These are phyloP conservation scores for Pseudonitzschia delicatissima DNA, from an alignment of 108 stramenopile species.

Conservation along the genomic window DNA sequence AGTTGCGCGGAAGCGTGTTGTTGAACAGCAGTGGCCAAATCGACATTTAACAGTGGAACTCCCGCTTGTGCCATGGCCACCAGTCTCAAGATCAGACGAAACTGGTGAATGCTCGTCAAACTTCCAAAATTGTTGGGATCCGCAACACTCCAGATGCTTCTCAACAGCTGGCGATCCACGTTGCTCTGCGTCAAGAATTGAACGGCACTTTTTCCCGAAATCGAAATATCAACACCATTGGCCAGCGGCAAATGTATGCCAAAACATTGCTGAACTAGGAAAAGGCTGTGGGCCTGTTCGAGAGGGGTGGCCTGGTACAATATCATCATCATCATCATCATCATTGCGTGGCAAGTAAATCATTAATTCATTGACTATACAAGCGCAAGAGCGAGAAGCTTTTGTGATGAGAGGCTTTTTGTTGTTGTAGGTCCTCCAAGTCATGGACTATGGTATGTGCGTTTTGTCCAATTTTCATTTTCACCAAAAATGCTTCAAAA, in stretches of 20 bases:
- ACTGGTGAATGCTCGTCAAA: slow-evolving; percentile 40
- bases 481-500: too few species aligned
- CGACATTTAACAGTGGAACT: slow-evolving; percentile 14
- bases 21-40: slow-evolving; percentile 9
- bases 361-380: too few species aligned
- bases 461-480: too few species aligned
- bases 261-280: slow-evolving; percentile 48
- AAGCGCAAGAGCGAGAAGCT: too few species aligned
- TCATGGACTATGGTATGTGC: too few species aligned
- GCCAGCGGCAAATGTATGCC: slow-evolving; percentile 16
- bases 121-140: slow-evolving; percentile 58
- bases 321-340: not conserved
- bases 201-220: slow-evolving; percentile 58
- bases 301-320: slow-evolving; percentile 49
- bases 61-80: slow-evolving; percentile 62
- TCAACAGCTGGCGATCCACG: slow-evolving; percentile 47
- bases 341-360: not conserved
- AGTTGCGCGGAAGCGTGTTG: slow-evolving; percentile 8
- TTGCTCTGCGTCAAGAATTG: slow-evolving; percentile 55
- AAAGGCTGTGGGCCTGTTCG: slow-evolving; percentile 57
- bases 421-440: too few species aligned
- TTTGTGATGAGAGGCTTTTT: too few species aligned
- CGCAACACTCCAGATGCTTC: slow-evolving; percentile 48
- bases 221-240: slow-evolving; percentile 26
- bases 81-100: slow-evolving; percentile 46